Conservation (phyloP, 2,329 filamentous ascomycete genomes). For the Neofusicoccum sp. region DNA sequence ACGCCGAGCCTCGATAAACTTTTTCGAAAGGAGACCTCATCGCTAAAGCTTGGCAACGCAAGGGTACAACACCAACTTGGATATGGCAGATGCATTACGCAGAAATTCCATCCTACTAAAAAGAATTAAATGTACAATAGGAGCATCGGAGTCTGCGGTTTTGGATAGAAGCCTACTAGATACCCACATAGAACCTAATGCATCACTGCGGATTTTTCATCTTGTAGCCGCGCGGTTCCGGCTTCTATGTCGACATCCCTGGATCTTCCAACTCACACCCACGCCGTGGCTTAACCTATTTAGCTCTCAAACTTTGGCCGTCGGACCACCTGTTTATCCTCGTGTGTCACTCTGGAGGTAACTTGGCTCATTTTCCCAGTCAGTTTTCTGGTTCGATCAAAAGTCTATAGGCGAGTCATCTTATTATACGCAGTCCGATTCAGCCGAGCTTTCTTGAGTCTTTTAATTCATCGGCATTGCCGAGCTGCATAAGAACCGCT, state of each 20-base stretch:
- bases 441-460: too few species aligned
- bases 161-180: conserved; percentile 9
- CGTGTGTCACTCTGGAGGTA: not conserved
- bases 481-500: too few species aligned
- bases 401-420: too few species aligned
- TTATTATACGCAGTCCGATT: too few species aligned
- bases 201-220: not conserved
- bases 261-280: not conserved
- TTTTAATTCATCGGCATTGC: too few species aligned
- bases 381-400: not conserved
- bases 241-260: not conserved
- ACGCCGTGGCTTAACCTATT: not conserved
- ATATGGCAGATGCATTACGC: not conserved
- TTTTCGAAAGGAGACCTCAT: not conserved
- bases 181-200: conserved; percentile 3
- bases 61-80: not conserved
- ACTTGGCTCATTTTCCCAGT: not conserved
- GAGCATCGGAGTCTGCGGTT: not conserved
- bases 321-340: not conserved
- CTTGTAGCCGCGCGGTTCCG: not conserved
- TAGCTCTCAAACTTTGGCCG: not conserved
- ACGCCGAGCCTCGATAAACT: not conserved
- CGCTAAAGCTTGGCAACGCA: not conserved
- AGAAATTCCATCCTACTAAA: not conserved
- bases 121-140: not conserved